Percentiles rank a stretch among this genome's conserved stretches.
phyloP scores from a whole-genome alignment of 2,329 filamentous ascomycete species.

The Pyrenophora tritici-repentis region DNA sequence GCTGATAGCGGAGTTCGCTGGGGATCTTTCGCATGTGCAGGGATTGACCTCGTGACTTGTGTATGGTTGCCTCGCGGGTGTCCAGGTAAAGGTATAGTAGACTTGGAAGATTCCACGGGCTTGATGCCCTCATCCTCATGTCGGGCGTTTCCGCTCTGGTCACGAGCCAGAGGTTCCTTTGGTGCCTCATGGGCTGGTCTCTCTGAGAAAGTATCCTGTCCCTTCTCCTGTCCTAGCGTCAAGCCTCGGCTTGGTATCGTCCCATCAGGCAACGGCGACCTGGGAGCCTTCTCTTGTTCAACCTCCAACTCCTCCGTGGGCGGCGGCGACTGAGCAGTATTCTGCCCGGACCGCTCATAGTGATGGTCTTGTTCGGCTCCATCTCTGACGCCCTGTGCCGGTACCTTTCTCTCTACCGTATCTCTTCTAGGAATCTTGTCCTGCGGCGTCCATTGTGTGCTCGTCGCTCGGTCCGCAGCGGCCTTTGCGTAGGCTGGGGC shows the following conservation, averaged over 20 bases:
- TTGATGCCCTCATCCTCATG: conserved; percentile 37
- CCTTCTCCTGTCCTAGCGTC: conserved; percentile 34
- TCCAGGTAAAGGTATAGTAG: conserved; percentile 50
- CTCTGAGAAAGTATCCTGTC: conserved; percentile 44
- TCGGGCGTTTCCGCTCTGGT: conserved; percentile 20
- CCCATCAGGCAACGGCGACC: conserved; percentile 56
- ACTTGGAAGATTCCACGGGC: conserved; percentile 46
- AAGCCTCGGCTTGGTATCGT: conserved; percentile 52
- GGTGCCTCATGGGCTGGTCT: conserved; percentile 42
- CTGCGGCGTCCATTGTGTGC: conserved; percentile 23
- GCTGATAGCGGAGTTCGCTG: too few relatives aligned
- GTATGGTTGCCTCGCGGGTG: conserved; percentile 41
- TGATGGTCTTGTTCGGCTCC: conserved; percentile 58
- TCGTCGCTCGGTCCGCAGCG: conserved; percentile 27
- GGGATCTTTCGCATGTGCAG: conserved; percentile 52
- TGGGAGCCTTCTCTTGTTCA: conserved; percentile 53
- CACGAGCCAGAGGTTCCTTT: conserved; percentile 43
- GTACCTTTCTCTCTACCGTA: conserved; percentile 30
- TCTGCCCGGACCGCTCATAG: conserved; percentile 52
- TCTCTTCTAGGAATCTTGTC: conserved; percentile 37
- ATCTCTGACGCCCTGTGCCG: conserved; percentile 32
- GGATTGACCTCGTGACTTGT: conserved; percentile 60
- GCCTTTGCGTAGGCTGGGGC: conserved; percentile 42
- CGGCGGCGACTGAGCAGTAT: conserved; percentile 46
- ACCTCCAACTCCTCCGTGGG: conserved; percentile 50